Percentiles rank a stretch among this genome's conserved stretches.
phyloP scores from a whole-genome alignment of 352 stramenopile genomes.

The Plasmopara halstedii region DNA sequence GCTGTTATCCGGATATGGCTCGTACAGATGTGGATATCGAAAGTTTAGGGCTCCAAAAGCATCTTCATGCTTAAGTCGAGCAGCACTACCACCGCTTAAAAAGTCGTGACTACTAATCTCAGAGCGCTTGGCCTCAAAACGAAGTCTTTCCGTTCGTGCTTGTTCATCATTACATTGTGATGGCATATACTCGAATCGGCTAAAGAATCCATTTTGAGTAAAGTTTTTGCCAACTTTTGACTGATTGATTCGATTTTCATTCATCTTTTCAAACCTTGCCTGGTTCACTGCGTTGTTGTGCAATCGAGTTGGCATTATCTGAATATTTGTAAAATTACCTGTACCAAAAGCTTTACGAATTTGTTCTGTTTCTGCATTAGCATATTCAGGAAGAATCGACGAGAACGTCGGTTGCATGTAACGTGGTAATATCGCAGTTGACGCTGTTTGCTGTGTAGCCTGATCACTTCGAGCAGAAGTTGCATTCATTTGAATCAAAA shows the following conservation, averaged over 20 bases:
- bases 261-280: constrained; percentile 65
- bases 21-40: constrained; percentile 59
- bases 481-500: constrained; percentile 1
- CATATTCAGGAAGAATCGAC: constrained; percentile 72
- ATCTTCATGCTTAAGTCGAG: constrained; percentile 67
- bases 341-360: constrained; percentile 69
- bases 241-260: constrained; percentile 55
- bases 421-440: constrained; percentile 34
- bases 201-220: constrained; percentile 69
- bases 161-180: constrained; percentile 66
- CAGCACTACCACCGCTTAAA: constrained; percentile 36
- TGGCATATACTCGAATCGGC: constrained; percentile 68
- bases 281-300: constrained; percentile 54
- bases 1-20: constrained; percentile 49
- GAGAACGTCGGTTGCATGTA: constrained; percentile 83
- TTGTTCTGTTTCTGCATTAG: constrained; percentile 65
- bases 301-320: constrained; percentile 50
- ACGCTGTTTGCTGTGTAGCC: constrained; percentile 6
- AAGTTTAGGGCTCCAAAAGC: constrained; percentile 47
- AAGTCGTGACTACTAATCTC: constrained; percentile 71
- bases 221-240: constrained; percentile 33
- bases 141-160: constrained; percentile 54
- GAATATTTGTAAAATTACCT: constrained; percentile 59
- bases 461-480: constrained; percentile 3
- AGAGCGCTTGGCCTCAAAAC: constrained; percentile 56